phyloP scores from a whole-genome alignment of 352 stramenopile species.

The Globisporangium ultimum region DNA sequence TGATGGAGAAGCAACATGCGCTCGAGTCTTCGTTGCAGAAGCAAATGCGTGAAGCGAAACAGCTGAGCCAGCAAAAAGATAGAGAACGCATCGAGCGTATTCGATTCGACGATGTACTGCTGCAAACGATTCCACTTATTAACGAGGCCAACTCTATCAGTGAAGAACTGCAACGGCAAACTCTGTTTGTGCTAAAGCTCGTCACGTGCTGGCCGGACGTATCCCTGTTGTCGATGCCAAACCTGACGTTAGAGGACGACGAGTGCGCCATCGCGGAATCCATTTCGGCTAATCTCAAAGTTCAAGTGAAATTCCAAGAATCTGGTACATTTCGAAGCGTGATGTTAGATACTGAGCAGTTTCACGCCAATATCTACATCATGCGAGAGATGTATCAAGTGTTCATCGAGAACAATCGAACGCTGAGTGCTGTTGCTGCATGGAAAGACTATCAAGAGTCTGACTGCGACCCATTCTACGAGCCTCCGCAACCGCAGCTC shows the following conservation, averaged over 20 bases:
- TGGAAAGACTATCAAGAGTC: slow-evolving; percentile 32
- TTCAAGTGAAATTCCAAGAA: slow-evolving; percentile 79
- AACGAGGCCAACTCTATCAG: slow-evolving; percentile 87
- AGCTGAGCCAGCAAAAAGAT: slow-evolving; percentile 67
- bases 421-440: slow-evolving; percentile 24
- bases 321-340: slow-evolving; percentile 66
- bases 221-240: slow-evolving; percentile 21
- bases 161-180: slow-evolving; percentile 71
- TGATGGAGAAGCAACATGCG: slow-evolving; percentile 60
- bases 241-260: slow-evolving; percentile 48
- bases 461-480: slow-evolving; percentile 76
- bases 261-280: slow-evolving; percentile 40
- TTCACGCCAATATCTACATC: slow-evolving; percentile 69
- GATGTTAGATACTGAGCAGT: slow-evolving; percentile 79
- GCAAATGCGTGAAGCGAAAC: slow-evolving; percentile 77
- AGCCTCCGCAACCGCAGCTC: slow-evolving; percentile 55
- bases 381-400: slow-evolving; percentile 90
- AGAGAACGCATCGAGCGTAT: slow-evolving; percentile 63
- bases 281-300: slow-evolving; percentile 67
- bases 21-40: slow-evolving; percentile 71
- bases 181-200: slow-evolving; percentile 66
- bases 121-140: slow-evolving; percentile 75
- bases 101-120: slow-evolving; percentile 77
- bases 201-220: slow-evolving; percentile 37
- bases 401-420: slow-evolving; percentile 73